These are phyloP conservation scores for Tricholoma saponaceum DNA, from an alignment of 768 basidiomycete species.

Conservation along the genomic window DNA sequence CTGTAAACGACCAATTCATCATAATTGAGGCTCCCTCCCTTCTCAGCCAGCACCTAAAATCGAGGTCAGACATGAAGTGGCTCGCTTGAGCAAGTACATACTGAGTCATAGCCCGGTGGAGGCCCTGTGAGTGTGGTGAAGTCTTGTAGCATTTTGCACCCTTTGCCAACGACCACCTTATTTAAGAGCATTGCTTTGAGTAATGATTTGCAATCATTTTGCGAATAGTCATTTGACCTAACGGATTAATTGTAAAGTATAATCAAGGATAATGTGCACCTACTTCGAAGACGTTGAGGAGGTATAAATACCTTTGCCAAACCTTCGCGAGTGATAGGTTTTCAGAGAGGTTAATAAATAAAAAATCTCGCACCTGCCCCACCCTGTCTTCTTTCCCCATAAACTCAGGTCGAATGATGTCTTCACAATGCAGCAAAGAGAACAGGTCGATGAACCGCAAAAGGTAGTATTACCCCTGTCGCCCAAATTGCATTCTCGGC, in stretches of 20 bases:
- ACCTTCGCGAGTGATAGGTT: conserved; percentile 31
- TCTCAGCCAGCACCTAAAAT: conserved; percentile 60
- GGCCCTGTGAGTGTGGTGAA: conserved; percentile 51
- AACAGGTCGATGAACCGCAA: conserved; percentile 54
- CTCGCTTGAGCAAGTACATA: conserved; percentile 26
- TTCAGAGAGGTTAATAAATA: not conserved
- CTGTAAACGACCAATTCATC: conserved; percentile 69
- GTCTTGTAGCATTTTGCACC: conserved; percentile 60
- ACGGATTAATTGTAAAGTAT: not conserved
- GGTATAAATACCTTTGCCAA: conserved; percentile 69
- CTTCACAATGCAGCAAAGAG: conserved; percentile 59
- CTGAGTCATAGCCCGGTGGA: conserved; percentile 64
- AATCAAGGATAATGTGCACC: conserved; percentile 9
- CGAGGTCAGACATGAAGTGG: not conserved
- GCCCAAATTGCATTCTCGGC: conserved; percentile 58
- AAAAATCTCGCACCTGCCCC: conserved; percentile 50
- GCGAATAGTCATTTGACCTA: conserved; percentile 69
- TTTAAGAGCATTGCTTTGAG: conserved; percentile 68
- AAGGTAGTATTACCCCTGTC: conserved; percentile 54
- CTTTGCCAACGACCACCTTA: conserved; percentile 70
- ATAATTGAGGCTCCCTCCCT: conserved; percentile 62
- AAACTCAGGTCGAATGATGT: conserved; percentile 61
- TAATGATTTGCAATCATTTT: conserved; percentile 48
- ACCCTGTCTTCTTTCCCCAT: conserved; percentile 68
- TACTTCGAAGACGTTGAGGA: conserved; percentile 78